Base-by-base conservation (phyloP, 2,329 filamentous ascomycete genomes). In the Colletotrichum sp. region DNA sequence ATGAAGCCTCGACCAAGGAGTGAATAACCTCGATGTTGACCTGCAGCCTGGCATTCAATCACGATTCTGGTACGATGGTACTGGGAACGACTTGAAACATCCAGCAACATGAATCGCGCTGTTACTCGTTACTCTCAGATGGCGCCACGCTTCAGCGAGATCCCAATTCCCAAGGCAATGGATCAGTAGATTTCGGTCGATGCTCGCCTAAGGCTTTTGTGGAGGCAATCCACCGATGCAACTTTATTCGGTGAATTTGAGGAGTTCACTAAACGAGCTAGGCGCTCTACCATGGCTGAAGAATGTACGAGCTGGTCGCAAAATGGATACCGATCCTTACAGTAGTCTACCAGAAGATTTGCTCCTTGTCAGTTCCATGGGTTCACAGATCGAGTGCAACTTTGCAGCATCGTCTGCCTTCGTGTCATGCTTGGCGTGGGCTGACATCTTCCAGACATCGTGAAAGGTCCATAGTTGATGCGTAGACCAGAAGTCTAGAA, bases 351-450 rank as follows among this genome's bases (percentile, higher is more conserved):
- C 44, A 52, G 10, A 52, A 8, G n/a, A 24, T 22, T 24, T 52
- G 4, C n/a, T 7, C n/a, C 22, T n/a, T 52, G 6, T 22, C 44
- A 52, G 44, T 22, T 52, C 44, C 44, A 52, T 22, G 44, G 44
- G 44, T 22, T 24, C 12, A 52, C n/a, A 52, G 44, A 52, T 52
- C 44, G 44, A 52, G n/a, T 52, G 44, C 44, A 22, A 52, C 44
- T 52, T 52, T 13, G n/a, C 0, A 22, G 4, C n/a, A 52, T 22
- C 10, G n/a, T 0, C 4, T 52, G 44, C 44, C 0, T 8, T 52
- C 44, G n/a, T 52, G 44, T 52, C 44, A 52, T 0, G n/a, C 44
- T 52, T 52, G 44, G 10, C 44, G n/a, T 52, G 44, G 44, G 44
- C 44, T 52, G 44, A 52, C n/a, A 52, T 15, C 44, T 52, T 52